phyloP scores from a whole-genome alignment of 2,329 filamentous ascomycete genomes.

The Fusarium avenaceum region DNA sequence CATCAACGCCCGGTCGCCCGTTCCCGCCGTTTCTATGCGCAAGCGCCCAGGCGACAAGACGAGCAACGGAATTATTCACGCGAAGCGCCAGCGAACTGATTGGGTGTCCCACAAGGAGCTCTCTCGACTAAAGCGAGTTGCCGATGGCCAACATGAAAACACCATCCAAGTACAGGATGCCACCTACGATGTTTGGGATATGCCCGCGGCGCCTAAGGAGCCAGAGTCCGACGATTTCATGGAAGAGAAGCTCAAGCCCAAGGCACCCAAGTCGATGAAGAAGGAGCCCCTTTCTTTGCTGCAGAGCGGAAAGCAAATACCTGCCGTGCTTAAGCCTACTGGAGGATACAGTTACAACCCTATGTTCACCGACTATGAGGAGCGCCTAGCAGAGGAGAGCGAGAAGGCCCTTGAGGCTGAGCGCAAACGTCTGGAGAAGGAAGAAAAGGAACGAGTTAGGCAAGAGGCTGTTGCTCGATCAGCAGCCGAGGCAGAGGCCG shows the following conservation, averaged over 20 bases:
- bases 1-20: conserved; percentile 83
- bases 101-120: conserved; percentile 91
- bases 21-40: conserved; percentile 81
- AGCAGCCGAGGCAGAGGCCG: conserved; percentile 80
- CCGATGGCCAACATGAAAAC: conserved; percentile 75
- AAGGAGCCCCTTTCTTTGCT: conserved; percentile 84
- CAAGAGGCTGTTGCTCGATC: conserved; percentile 77
- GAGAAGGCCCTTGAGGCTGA: conserved; percentile 85
- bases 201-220: conserved; percentile 58
- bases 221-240: conserved; percentile 68
- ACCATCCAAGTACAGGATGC: conserved; percentile 70
- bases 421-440: conserved; percentile 76
- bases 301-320: conserved; percentile 83
- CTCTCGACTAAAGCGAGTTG: conserved; percentile 80
- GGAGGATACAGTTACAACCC: conserved; percentile 96
- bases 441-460: conserved; percentile 75
- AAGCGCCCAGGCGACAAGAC: conserved; percentile 81
- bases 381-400: conserved; percentile 79
- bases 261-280: conserved; percentile 81
- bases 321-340: conserved; percentile 82
- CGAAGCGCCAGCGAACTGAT: conserved; percentile 81
- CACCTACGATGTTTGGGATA: conserved; percentile 84
- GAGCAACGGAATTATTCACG: conserved; percentile 78
- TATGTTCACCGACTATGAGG: conserved; percentile 85
- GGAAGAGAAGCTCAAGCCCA: conserved; percentile 73